phyloP scores from a whole-genome alignment of 192 early-diverging fungal genomes.

The Linnemannia elongata region DNA sequence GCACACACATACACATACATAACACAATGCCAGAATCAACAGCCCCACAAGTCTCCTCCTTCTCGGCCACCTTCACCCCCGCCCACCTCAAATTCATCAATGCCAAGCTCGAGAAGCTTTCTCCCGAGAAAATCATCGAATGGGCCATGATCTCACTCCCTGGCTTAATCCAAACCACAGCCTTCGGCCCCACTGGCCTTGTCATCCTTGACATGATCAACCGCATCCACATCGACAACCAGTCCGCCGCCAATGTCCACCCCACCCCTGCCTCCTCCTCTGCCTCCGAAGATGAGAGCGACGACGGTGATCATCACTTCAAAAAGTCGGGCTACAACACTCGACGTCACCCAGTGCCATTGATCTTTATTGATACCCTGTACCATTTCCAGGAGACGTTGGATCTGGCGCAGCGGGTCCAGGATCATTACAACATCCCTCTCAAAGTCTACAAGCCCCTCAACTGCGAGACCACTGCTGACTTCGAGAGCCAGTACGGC shows the following conservation, averaged over 20 bases:
- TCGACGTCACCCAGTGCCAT: constrained; percentile 71
- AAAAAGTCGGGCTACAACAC: constrained; percentile 55
- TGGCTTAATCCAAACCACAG: constrained; percentile 91
- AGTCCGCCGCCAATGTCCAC: constrained; percentile 53
- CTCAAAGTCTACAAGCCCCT: constrained; percentile 83
- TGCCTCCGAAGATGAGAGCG: constrained; percentile 48
- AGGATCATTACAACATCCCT: constrained; percentile 77
- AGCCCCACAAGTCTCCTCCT: neutral
- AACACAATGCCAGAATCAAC: constrained; percentile 51
- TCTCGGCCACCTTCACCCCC: constrained; percentile 59
- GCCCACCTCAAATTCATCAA: constrained; percentile 83
- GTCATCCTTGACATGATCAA: constrained; percentile 90
- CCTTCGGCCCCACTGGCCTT: constrained; percentile 93
- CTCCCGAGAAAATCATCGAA: constrained; percentile 84
- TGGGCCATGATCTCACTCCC: constrained; percentile 90
- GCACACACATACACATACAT: neutral
- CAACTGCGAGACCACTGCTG: constrained; percentile 66
- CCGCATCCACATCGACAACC: constrained; percentile 71
- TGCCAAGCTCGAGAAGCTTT: constrained; percentile 73
- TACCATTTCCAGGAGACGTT: constrained; percentile 96
- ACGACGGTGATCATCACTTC: constrained; percentile 30
- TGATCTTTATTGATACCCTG: constrained; percentile 96
- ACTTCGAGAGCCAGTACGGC: constrained; percentile 83
- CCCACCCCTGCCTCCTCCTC: constrained; percentile 49
- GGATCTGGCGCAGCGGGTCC: constrained; percentile 76